Evolutionary conservation across 768 basidiomycete species (phyloP).

Genomic region (Podaxis sp.): DNA sequence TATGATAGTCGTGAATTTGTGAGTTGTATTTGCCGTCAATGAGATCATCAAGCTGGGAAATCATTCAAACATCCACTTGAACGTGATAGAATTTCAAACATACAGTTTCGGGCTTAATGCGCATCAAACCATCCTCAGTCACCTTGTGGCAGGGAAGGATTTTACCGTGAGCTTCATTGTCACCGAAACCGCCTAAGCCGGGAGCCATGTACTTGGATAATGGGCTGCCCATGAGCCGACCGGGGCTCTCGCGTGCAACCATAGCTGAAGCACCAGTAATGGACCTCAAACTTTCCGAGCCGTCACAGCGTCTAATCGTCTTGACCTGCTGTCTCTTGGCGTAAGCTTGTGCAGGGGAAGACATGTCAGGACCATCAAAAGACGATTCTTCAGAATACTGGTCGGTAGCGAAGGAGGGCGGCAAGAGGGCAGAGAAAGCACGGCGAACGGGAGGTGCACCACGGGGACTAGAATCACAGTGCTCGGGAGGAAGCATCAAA

Average conservation of each 20-base stretch:
- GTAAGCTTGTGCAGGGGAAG: constrained; percentile 81
- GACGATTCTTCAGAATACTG: constrained; percentile 53
- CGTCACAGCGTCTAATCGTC: constrained; percentile 78
- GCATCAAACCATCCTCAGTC: constrained; percentile 93
- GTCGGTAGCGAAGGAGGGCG: constrained; percentile 49
- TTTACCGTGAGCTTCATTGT: constrained; percentile 92
- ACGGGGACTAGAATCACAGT: constrained; percentile 31
- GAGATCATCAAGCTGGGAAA: constrained; percentile 68
- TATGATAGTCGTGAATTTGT: constrained; percentile 64
- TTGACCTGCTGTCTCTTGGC: constrained; percentile 74
- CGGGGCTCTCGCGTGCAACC: constrained; percentile 47
- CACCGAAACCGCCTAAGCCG: constrained; percentile 84
- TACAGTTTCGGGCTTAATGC: constrained; percentile 81
- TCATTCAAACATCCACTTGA: constrained; percentile 17
- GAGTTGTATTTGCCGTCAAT: constrained; percentile 72
- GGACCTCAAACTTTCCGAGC: constrained; percentile 78
- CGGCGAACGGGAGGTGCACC: constrained; percentile 58
- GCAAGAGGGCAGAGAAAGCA: constrained; percentile 74
- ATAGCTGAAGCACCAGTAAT: constrained; percentile 65
- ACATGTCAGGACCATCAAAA: constrained; percentile 70
- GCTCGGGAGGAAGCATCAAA: constrained; percentile 28
- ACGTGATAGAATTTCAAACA: constrained; percentile 27
- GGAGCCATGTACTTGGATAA: constrained; percentile 53
- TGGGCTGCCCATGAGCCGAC: constrained; percentile 29
- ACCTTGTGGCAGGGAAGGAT: constrained; percentile 92